phyloP scores from a whole-genome alignment of 2,329 filamentous ascomycete genomes.

The Tolypocladium tundrense region DNA sequence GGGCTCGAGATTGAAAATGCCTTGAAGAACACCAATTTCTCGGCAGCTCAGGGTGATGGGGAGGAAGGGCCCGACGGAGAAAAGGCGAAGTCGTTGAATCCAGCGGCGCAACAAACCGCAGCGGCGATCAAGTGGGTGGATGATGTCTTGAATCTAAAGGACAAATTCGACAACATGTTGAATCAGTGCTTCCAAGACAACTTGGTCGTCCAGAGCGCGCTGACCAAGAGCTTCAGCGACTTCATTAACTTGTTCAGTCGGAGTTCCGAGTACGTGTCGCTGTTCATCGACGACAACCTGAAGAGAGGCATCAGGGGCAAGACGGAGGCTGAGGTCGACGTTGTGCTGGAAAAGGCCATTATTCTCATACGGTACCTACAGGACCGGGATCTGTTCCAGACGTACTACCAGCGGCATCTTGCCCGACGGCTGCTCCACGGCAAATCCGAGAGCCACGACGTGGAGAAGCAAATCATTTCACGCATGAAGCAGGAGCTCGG shows the following conservation, averaged over 20 bases:
- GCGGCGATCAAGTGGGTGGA: constrained; percentile 94
- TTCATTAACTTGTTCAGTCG: constrained; percentile 88
- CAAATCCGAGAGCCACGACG: constrained; percentile 82
- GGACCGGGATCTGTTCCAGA: constrained; percentile 91
- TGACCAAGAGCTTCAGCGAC: constrained; percentile 79
- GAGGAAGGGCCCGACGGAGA: constrained; percentile 36
- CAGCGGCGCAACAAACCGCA: constrained; percentile 68
- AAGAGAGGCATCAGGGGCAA: constrained; percentile 91
- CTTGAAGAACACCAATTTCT: constrained; percentile 46
- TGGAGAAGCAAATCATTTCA: constrained; percentile 89
- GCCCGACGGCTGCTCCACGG: constrained; percentile 78
- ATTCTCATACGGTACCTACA: constrained; percentile 76
- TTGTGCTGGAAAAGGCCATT: constrained; percentile 80
- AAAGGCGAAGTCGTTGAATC: constrained; percentile 23
- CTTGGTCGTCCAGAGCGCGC: constrained; percentile 64
- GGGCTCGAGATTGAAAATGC: constrained; percentile 73
- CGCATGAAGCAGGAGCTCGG: constrained; percentile 97
- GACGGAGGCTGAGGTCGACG: constrained; percentile 78
- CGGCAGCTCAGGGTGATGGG: constrained; percentile 28
- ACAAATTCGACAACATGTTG: constrained; percentile 81
- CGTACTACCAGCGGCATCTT: constrained; percentile 96
- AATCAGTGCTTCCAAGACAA: constrained; percentile 63
- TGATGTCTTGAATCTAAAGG: constrained; percentile 75
- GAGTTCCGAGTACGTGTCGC: constrained; percentile 83
- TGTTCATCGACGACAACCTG: constrained; percentile 95